Evolutionary conservation across 1,284 basidiomycete genomes (phyloP).

Genomic region (Puccinia horiana): DNA sequence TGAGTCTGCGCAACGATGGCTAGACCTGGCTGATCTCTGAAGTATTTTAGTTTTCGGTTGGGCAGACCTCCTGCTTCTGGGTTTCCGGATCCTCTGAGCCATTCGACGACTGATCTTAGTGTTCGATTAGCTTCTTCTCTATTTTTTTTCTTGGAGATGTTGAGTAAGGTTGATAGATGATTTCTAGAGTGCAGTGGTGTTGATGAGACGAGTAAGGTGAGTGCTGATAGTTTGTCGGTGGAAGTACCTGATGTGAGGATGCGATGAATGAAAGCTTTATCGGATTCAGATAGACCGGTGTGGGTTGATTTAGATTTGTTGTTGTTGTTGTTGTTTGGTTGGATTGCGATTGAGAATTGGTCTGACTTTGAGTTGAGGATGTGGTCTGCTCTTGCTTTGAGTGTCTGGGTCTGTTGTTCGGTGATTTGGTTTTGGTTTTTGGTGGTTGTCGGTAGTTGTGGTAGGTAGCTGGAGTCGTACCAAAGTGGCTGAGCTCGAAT

Average conservation of each 20-base stretch:
- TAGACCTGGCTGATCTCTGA: constrained; percentile 77
- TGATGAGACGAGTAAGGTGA: constrained; percentile 85
- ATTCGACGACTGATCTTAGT: constrained; percentile 86
- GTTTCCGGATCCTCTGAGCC: constrained; percentile 75
- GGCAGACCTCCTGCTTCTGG: constrained; percentile 68
- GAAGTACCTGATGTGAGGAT: constrained; percentile 85
- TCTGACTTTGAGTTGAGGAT: constrained; percentile 19
- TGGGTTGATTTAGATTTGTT: background rate
- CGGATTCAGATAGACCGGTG: constrained; percentile 62
- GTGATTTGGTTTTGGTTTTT: background rate
- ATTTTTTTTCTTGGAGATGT: constrained; percentile 74
- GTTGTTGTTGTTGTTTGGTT: background rate
- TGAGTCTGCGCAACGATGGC: constrained; percentile 24
- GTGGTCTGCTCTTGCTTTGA: constrained; percentile 11
- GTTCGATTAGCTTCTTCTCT: constrained; percentile 89
- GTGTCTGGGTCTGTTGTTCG: background rate
- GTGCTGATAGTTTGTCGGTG: constrained; percentile 86
- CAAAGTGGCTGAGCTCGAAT: constrained; percentile 34
- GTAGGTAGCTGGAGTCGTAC: constrained; percentile 38
- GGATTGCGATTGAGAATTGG: constrained; percentile 21
- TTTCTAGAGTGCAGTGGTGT: constrained; percentile 80
- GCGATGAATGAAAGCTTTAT: constrained; percentile 76
- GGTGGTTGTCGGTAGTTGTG: background rate
- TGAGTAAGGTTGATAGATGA: constrained; percentile 71
- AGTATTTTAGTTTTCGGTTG: constrained; percentile 78